Evolutionary conservation across 257 asterid genomes (phyloP), one percentile per base, ranked within the genome.

Genomic region (Solanum tacnaense): DNA sequence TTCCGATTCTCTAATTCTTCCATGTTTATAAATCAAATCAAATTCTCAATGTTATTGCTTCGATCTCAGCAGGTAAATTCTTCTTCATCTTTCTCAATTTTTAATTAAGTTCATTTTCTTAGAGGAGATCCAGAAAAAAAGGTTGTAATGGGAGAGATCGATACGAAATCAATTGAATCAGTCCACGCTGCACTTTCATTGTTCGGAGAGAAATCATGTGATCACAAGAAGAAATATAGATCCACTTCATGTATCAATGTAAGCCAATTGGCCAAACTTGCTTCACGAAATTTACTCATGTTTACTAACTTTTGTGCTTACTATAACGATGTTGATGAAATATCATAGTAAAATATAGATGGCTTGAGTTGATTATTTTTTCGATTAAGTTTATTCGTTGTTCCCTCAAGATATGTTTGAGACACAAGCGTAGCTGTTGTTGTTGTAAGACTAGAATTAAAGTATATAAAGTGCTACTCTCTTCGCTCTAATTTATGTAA

Each of bases 101-200:
- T 79, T n/a, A 44, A 25, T 25, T 4, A 27, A 76, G 38, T 4
- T 79, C 38, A 16, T 27, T 44, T 41, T 34, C 10, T 41, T 27
- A 76, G 2, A 25, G 84, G 65, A 44, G 38, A 79, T 46, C 36
- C 16, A 35, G 9, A 5, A 49, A n/a, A 62, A 62, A 23, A 11
- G 18, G 31, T 65, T 65, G 29, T 46, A 18, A 94, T 93, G 98
- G 96, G 94, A 70, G 97, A 94, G 91, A 92, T 94, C 39, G 98
- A 94, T 68, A 92, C 94, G 73, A 93, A 92, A 74, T 36, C 83
- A 38, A 74, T 74, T 74, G 83, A 74, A 74, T 74, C 83, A 36
- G 83, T 74, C 32, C 83, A 74, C 1, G 52, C 83, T 21, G 83
- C 83, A 4, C 32, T 74, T 74, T 74, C 96, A 56, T 93, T 96